phyloP scores from a whole-genome alignment of 768 basidiomycete species.

The Phaeotremella fagi region DNA sequence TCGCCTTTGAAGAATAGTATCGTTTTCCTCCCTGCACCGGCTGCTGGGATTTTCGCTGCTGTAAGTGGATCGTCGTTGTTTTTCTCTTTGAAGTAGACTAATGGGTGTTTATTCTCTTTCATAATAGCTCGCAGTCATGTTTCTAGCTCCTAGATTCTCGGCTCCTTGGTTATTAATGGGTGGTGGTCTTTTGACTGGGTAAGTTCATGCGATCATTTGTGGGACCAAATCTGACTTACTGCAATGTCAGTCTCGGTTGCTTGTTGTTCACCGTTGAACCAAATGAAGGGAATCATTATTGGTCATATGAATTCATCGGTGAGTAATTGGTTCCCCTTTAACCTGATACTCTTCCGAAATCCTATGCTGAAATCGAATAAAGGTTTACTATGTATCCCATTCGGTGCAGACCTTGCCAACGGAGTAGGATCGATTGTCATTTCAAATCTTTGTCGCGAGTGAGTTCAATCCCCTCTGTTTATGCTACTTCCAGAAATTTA shows the following conservation, averaged over 20 bases:
- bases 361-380: background rate
- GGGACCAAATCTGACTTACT: too few relatives aligned
- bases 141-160: background rate
- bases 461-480: background rate
- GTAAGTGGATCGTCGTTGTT: conserved; percentile 1
- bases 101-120: background rate
- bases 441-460: background rate
- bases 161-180: background rate
- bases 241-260: background rate
- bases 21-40: conserved; percentile 3
- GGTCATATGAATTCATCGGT: conserved; percentile 10
- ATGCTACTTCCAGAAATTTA: background rate
- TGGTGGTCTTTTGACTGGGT: conserved; percentile 3
- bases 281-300: conserved; percentile 6
- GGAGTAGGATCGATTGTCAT: background rate
- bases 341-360: background rate
- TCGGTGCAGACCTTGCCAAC: background rate
- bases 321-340: background rate
- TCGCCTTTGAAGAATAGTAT: conserved; percentile 16
- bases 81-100: background rate
- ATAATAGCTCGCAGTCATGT: conserved; percentile 3
- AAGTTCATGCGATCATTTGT: background rate
- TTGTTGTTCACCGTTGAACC: conserved; percentile 11
- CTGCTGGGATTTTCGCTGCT: conserved; percentile 8
- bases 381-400: background rate